Conservation (phyloP, 2,329 filamentous ascomycete genomes). For the Fusarium bactridioides region DNA sequence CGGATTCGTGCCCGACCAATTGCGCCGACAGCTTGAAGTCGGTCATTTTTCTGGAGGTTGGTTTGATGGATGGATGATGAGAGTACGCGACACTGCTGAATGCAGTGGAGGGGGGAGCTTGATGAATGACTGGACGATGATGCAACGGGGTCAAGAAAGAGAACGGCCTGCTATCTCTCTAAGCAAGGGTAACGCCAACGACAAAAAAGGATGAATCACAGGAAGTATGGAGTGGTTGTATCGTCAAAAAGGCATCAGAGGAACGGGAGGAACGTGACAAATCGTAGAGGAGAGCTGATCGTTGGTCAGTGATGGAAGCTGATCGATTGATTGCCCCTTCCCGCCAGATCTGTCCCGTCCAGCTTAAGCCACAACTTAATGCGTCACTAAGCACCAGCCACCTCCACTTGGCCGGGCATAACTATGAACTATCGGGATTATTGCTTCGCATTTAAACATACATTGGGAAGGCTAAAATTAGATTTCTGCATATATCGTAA, state of each 20-base stretch:
- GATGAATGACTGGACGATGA: constrained; percentile 3
- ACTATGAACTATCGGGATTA: background rate
- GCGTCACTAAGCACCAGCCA: constrained; percentile 38
- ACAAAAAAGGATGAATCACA: constrained; percentile 6
- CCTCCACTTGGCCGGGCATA: constrained; percentile 27
- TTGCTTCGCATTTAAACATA: background rate
- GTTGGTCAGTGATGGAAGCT: constrained; percentile 44
- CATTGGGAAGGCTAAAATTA: background rate
- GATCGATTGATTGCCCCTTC: constrained; percentile 29
- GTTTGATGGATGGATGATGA: constrained; percentile 53
- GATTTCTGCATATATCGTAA: background rate
- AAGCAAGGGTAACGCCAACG: constrained; percentile 1
- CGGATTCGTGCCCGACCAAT: constrained; percentile 87
- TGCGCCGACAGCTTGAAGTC: constrained; percentile 95
- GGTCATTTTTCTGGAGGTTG: constrained; percentile 55
- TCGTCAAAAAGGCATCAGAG: constrained; percentile 5
- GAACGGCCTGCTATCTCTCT: constrained; percentile 20
- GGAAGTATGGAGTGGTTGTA: background rate
- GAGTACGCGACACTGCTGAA: constrained; percentile 13
- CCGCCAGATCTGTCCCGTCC: background rate
- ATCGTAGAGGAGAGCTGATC: background rate
- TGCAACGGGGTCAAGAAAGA: constrained; percentile 11
- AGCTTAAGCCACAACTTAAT: constrained; percentile 38
- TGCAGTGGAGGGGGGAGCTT: constrained; percentile 19
- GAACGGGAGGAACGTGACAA: constrained; percentile 16